Conservation (phyloP, 805 yeast genomes). For the Henningerozyma blattae region DNA sequence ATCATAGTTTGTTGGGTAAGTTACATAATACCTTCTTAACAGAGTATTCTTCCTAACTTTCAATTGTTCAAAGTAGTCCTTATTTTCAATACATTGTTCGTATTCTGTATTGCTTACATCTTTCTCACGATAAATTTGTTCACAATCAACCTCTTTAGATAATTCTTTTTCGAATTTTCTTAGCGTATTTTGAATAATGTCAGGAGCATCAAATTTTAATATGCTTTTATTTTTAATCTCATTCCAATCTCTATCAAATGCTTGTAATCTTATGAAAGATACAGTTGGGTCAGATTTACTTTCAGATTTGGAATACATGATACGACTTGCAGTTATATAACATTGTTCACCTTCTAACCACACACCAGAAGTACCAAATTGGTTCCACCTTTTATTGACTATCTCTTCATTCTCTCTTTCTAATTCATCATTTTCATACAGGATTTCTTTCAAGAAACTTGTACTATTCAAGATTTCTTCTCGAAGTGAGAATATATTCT, state of each 20-base stretch:
- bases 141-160: background rate
- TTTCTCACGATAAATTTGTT: constrained; percentile 8
- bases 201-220: no score
- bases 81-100: constrained; percentile 1
- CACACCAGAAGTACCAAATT: constrained; percentile 4
- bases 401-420: constrained; percentile 5
- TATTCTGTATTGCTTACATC: constrained; percentile 14
- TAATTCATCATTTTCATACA: constrained; percentile 1
- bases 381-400: constrained; percentile 23
- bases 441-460: constrained; percentile 1
- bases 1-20: constrained; percentile 7
- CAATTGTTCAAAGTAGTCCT: constrained; percentile 12
- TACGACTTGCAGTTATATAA: constrained; percentile 28
- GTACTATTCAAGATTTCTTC: constrained; percentile 2
- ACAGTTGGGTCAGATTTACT: constrained; percentile 7
- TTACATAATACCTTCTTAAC: constrained; percentile 4
- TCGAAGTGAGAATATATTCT: constrained; percentile 3
- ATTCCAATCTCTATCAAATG: constrained; percentile 8
- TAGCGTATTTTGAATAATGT: background rate
- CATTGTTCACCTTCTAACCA: constrained; percentile 30
- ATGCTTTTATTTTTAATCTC: constrained; percentile 5
- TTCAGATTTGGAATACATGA: constrained; percentile 25
- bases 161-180: constrained; percentile 1
- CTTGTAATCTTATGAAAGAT: constrained; percentile 3
- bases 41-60: constrained; percentile 2